Base-by-base conservation (phyloP, 2,329 filamentous ascomycete species). In the Ophiocordyceps robertsii region DNA sequence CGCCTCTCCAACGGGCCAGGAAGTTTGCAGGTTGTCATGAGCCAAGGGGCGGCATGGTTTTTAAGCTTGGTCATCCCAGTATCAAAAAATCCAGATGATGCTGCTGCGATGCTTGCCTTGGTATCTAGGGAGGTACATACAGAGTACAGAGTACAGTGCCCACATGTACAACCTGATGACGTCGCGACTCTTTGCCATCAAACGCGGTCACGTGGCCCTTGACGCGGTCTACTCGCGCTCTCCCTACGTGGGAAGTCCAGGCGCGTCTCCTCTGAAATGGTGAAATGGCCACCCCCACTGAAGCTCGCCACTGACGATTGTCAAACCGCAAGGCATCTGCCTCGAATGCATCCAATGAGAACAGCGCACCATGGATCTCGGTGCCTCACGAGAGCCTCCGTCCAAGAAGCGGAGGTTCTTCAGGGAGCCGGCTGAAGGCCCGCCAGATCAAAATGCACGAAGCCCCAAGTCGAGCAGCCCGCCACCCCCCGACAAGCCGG, bases 361-460 rank as follows among this genome's bases (percentile, higher is more conserved):
- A 27, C 39, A 36, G 17, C 35, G 30, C 33, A 54, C 37, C 32
- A 71, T 70, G 68, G 64, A 61, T 39, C 52, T 58, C 42, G 50
- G 53, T 45, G 54, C 59, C 38, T 61, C 62, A 19, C 55, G 58
- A 40, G 69, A 64, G 38, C 68, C 66, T 49, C 68, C 71, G 1
- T 50, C 53, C 10, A 75, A 75, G 55, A 65, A 57, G 53, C 53
- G 59, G 45, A 60, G 63, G 43, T 60, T 64, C 48, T 64, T 66
- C 41, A 55, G 52, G 39, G 58, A 63, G 42, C 46, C 53, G 35
- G 54, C 56, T 37, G 59, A 62, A 30, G 40, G 49, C n/a, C 49
- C 55, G 5, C 53, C 53, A 11, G 57, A 54, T 44, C 49, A 51
- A 21, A 43, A 46, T 21, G 42, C 46, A n/a, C 47, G 47, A 38